Percentiles rank a stretch among this genome's conserved stretches.
Conservation (phyloP, 148 eudicot genomes). For the Cornus florida region DNA sequence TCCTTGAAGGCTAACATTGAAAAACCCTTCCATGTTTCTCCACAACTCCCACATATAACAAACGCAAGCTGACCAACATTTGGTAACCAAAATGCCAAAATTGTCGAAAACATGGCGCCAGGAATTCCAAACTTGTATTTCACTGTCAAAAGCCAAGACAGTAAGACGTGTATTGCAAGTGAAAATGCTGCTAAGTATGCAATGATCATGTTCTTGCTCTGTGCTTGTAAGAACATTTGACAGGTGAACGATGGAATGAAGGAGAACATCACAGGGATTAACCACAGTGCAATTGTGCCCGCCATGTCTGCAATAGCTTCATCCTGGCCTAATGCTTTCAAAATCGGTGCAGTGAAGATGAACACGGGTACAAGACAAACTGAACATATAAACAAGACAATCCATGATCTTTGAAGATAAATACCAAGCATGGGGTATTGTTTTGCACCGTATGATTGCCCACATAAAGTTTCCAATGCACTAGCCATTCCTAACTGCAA, state of each 20-base stretch:
- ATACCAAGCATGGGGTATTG: constrained; percentile 34
- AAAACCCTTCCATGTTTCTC: constrained; percentile 40
- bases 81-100: constrained; percentile 31
- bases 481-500: constrained; percentile 41
- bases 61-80: constrained; percentile 26
- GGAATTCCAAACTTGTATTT: constrained; percentile 27
- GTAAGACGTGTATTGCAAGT: constrained; percentile 19
- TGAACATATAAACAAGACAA: constrained; percentile 15
- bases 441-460: constrained; percentile 46
- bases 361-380: constrained; percentile 17
- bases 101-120: constrained; percentile 32
- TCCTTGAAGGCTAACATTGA: constrained; percentile 32
- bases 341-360: constrained; percentile 27
- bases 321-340: constrained; percentile 32
- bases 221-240: constrained; percentile 38
- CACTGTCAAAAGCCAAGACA: constrained; percentile 36
- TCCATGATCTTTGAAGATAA: constrained; percentile 38
- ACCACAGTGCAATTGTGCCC: constrained; percentile 25
- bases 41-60: constrained; percentile 28
- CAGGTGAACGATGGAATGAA: constrained; percentile 20
- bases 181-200: constrained; percentile 27
- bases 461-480: constrained; percentile 43
- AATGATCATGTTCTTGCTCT: constrained; percentile 35
- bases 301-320: constrained; percentile 22
- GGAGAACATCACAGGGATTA: constrained; percentile 26